Conservation (phyloP, 257 asterid genomes). For the Leonotis leonurus region DNA sequence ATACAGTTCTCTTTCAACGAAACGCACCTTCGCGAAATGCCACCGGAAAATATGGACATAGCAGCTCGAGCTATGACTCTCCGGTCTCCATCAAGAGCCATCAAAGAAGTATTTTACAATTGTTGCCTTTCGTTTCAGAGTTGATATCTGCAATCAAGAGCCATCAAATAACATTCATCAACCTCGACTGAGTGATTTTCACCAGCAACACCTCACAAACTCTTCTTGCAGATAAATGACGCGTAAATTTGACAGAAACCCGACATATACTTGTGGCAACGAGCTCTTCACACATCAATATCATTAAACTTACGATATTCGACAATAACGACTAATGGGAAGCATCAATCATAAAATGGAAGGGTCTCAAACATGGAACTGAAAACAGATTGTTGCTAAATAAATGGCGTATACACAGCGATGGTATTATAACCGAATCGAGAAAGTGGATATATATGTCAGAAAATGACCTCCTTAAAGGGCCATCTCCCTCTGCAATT, state of each 20-base stretch:
- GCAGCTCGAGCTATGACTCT: slow-evolving; percentile 15
- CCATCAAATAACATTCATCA: too few species aligned
- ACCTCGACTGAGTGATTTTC: too few species aligned
- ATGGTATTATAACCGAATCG: background rate
- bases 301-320: background rate
- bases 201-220: too few species aligned
- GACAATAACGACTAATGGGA: background rate
- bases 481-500: slow-evolving; percentile 84
- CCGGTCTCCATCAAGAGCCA: background rate
- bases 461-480: slow-evolving; percentile 48
- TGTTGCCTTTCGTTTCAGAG: background rate
- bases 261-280: background rate
- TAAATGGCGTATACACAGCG: too few species aligned
- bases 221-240: too few species aligned
- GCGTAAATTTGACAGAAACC: background rate
- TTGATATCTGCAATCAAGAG: slow-evolving; percentile 6
- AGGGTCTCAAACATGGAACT: background rate
- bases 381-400: background rate
- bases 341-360: background rate
- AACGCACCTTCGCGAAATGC: too few species aligned
- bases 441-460: slow-evolving; percentile 2
- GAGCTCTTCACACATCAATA: too few species aligned
- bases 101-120: slow-evolving; percentile 17
- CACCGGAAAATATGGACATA: slow-evolving; percentile 15
- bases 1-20: slow-evolving; percentile 27